Conservation (phyloP, 305 asterid genomes). For the Rubia tinctorum region DNA sequence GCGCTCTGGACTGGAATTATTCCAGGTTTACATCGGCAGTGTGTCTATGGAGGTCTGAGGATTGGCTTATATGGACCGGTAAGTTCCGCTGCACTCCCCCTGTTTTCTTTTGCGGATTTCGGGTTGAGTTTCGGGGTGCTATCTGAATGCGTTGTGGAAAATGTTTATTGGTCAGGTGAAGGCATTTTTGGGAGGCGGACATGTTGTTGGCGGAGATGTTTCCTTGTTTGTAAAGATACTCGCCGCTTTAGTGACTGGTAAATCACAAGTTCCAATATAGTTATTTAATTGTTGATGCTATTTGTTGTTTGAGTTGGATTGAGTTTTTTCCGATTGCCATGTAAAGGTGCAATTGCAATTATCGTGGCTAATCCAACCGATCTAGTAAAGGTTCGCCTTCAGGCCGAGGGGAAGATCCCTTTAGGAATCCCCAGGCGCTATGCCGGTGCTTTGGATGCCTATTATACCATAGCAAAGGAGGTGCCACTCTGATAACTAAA, state of each 20-base stretch:
- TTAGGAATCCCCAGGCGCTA: slow-evolving; percentile 36
- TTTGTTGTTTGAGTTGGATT: slow-evolving; percentile 15
- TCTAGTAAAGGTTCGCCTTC: slow-evolving; percentile 52
- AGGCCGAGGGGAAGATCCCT: slow-evolving; percentile 42
- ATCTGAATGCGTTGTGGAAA: slow-evolving; percentile 7
- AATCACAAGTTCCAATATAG: slow-evolving; percentile 6
- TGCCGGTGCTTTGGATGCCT: slow-evolving; percentile 45
- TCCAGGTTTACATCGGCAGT: slow-evolving; percentile 90
- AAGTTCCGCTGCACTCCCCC: slow-evolving; percentile 22
- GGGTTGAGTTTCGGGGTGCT: slow-evolving; percentile 11
- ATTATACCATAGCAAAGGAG: slow-evolving; percentile 59
- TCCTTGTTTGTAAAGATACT: slow-evolving; percentile 64
- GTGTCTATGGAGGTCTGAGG: slow-evolving; percentile 81
- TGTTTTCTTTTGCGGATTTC: neutral
- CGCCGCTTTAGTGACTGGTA: slow-evolving; percentile 85
- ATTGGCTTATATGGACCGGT: slow-evolving; percentile 82
- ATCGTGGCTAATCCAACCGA: slow-evolving; percentile 52
- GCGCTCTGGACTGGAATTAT: slow-evolving; percentile 90
- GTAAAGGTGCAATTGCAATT: slow-evolving; percentile 84
- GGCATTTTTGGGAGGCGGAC: slow-evolving; percentile 53
- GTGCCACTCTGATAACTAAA: slow-evolving; percentile 33
- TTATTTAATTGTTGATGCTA: neutral
- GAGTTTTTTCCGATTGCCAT: slow-evolving; percentile 5
- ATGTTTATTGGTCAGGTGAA: slow-evolving; percentile 51
- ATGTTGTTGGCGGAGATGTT: slow-evolving; percentile 45